Evolutionary conservation across 441 rosid genomes (phyloP).

Genomic region (Gossypium trilobum): DNA sequence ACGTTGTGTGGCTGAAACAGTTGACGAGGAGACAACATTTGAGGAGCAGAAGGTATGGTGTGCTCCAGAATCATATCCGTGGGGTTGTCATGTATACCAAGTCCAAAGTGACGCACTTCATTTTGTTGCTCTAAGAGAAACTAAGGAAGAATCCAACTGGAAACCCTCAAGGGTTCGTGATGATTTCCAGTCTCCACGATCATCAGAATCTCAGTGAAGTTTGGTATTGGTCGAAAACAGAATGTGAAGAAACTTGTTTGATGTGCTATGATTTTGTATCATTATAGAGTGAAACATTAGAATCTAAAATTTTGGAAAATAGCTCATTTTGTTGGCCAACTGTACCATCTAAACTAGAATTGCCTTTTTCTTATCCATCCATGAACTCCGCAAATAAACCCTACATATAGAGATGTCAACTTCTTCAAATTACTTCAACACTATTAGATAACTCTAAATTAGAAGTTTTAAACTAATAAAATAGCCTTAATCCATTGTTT

Average conservation of each 20-base stretch:
- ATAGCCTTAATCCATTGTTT: too few species aligned
- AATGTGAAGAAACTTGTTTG: background rate
- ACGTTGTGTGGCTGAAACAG: conserved; percentile 57
- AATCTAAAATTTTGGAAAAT: background rate
- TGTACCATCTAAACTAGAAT: too few species aligned
- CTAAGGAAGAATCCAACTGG: conserved; percentile 72
- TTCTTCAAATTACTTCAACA: too few species aligned
- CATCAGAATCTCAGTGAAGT: background rate
- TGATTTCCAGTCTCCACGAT: conserved; percentile 23
- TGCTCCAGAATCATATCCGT: conserved; percentile 72
- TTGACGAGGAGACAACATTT: conserved; percentile 65
- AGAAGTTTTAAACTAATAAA: too few species aligned
- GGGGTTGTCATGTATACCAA: conserved; percentile 90
- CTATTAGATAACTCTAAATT: too few species aligned
- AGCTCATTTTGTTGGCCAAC: too few species aligned
- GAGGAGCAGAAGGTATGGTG: conserved; percentile 90
- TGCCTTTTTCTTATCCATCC: too few species aligned
- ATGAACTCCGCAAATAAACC: too few species aligned
- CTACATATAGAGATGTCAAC: too few species aligned
- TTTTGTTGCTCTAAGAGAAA: conserved; percentile 66
- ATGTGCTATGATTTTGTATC: background rate
- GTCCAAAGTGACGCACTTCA: conserved; percentile 85
- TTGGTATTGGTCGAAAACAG: background rate
- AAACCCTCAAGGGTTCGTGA: conserved; percentile 67
- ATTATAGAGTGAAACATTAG: too few species aligned